Conservation (phyloP, 768 basidiomycete species). For the Cytidiella melzeri region DNA sequence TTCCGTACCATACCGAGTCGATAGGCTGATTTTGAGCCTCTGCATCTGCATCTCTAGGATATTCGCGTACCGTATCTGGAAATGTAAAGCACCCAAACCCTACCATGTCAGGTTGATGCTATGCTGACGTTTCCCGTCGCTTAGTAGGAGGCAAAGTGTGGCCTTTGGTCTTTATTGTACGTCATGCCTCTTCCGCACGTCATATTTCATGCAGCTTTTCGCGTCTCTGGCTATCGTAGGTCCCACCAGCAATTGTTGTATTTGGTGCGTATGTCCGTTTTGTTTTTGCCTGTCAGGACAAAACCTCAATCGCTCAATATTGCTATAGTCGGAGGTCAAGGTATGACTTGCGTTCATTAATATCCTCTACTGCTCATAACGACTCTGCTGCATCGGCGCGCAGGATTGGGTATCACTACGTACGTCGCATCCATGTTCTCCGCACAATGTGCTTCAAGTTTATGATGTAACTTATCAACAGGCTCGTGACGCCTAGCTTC, state of each 20-base stretch:
- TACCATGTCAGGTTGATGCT: too few relatives aligned
- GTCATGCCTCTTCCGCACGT: neutral
- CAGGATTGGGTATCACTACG: neutral
- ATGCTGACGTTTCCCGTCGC: too few relatives aligned
- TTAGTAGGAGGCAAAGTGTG: neutral
- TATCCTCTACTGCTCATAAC: too few relatives aligned
- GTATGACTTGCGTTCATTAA: neutral
- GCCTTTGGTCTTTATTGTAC: neutral
- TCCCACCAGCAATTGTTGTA: neutral
- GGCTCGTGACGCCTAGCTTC: neutral
- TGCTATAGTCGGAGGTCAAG: neutral
- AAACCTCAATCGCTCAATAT: too few relatives aligned
- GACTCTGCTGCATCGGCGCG: too few relatives aligned
- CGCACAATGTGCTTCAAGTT: too few relatives aligned
- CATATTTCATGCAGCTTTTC: neutral
- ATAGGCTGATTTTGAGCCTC: too few relatives aligned
- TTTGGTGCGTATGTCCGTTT: neutral
- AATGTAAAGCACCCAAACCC: too few relatives aligned
- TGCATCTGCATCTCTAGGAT: neutral
- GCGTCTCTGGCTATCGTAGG: too few relatives aligned
- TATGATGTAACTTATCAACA: too few relatives aligned
- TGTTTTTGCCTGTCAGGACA: too few relatives aligned
- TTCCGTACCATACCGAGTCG: too few relatives aligned
- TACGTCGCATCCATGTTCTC: neutral
- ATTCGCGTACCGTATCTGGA: neutral